phyloP scores from a whole-genome alignment of 1,284 basidiomycete genomes.

The Ganoderma sinense region DNA sequence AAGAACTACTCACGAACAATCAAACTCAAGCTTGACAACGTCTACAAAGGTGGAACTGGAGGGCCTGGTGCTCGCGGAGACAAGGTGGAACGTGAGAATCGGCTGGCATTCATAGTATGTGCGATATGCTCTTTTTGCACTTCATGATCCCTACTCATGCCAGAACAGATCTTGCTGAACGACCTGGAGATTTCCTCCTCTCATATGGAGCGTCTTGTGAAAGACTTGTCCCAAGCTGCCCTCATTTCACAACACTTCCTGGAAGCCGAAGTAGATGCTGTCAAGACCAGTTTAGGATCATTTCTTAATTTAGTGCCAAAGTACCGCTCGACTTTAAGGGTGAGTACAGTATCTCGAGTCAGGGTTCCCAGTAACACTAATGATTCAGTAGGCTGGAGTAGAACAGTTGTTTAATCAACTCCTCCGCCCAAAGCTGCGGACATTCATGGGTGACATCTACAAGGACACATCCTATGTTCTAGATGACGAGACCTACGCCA shows the following conservation, averaged over 20 bases:
- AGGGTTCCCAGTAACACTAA: background rate
- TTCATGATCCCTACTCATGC: background rate
- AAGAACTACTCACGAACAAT: slow-evolving; percentile 82
- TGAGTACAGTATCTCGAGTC: slow-evolving; percentile 42
- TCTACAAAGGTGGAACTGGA: slow-evolving; percentile 66
- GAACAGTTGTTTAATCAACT: slow-evolving; percentile 96
- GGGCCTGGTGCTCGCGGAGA: slow-evolving; percentile 62
- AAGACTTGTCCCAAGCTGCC: slow-evolving; percentile 68
- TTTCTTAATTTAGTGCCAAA: slow-evolving; percentile 65
- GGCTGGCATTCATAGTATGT: slow-evolving; percentile 82
- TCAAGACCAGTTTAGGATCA: slow-evolving; percentile 53
- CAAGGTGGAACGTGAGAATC: slow-evolving; percentile 80
- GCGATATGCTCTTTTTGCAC: background rate
- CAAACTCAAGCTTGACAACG: slow-evolving; percentile 84
- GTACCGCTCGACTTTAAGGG: slow-evolving; percentile 77
- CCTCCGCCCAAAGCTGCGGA: slow-evolving; percentile 85
- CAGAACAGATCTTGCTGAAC: slow-evolving; percentile 81
- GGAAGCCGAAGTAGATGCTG: slow-evolving; percentile 59
- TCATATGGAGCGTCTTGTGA: slow-evolving; percentile 84
- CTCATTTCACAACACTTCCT: slow-evolving; percentile 77
- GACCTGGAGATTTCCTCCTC: slow-evolving; percentile 88
- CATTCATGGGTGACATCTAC: slow-evolving; percentile 87
- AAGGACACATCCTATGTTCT: slow-evolving; percentile 89
- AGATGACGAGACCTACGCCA: slow-evolving; percentile 87
- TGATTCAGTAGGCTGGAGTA: slow-evolving; percentile 70